Percentiles rank a stretch among this genome's conserved stretches.
phyloP scores from a whole-genome alignment of 2,329 filamentous ascomycete genomes.

The Botryotinia calthae region DNA sequence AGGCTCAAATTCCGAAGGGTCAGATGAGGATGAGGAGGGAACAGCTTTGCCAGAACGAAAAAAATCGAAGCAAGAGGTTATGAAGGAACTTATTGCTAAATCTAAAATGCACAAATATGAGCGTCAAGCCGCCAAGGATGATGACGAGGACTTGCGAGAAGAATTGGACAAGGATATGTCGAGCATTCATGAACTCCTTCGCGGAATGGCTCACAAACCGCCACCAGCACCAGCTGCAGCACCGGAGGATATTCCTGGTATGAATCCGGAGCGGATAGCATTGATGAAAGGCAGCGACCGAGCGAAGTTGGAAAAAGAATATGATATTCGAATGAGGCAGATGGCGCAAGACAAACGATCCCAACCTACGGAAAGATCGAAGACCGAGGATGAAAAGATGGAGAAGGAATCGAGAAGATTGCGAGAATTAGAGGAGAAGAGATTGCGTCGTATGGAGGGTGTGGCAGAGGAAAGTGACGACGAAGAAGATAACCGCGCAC shows the following conservation, averaged over 20 bases:
- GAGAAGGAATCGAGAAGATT: conserved; percentile 74
- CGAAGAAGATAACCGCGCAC: conserved; percentile 42
- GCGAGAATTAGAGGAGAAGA: conserved; percentile 77
- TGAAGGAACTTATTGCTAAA: conserved; percentile 97
- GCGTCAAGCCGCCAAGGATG: conserved; percentile 86
- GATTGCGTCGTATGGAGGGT: conserved; percentile 82
- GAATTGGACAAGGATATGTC: conserved; percentile 81
- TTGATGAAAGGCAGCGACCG: conserved; percentile 60
- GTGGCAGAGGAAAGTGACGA: conserved; percentile 68
- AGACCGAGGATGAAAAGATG: conserved; percentile 83
- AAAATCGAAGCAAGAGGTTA: conserved; percentile 94
- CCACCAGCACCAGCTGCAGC: conserved; percentile 41
- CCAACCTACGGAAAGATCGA: conserved; percentile 80
- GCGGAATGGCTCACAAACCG: conserved; percentile 52
- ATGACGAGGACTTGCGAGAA: conserved; percentile 82
- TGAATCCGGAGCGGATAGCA: conserved; percentile 63
- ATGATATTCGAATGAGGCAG: conserved; percentile 79
- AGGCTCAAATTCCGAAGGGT: conserved; percentile 46
- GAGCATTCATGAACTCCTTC: conserved; percentile 71
- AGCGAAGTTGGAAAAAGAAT: conserved; percentile 75
- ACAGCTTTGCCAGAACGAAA: conserved; percentile 72
- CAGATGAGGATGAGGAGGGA: conserved; percentile 50
- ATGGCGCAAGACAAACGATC: conserved; percentile 82
- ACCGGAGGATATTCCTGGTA: conserved; percentile 42
- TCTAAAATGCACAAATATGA: conserved; percentile 95